Evolutionary conservation across 495 filamentous ascomycete genomes (phyloP), one percentile per base, ranked within the genome.

Genomic region (Staphylotrichum longicolle): DNA sequence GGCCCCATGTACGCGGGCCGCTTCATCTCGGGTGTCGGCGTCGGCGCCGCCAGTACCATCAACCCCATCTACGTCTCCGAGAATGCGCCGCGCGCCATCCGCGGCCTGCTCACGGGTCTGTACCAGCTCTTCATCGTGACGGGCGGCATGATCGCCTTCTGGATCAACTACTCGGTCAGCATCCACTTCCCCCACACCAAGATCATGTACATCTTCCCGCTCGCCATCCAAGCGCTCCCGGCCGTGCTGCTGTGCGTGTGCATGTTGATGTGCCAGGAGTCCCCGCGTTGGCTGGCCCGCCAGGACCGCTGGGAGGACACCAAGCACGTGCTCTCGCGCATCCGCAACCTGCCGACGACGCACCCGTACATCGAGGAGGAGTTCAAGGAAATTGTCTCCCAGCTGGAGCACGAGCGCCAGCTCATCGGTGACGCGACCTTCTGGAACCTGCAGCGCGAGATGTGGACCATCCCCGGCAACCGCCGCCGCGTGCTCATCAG

Each of bases 261-360:
- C 64, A 80, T 83, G 74, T 69, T 80, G 47, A 75, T 75, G 33
- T 82, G 78, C 71, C 85, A 87, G 48, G 88, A 91, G 66, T 87
- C 85, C 4, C 88, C 88, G 6, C 81, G 88, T 40, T 91, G 84
- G 79, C 81, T 91, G 14, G 87, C 87, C 8, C 82, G 83, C 52
- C 79, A 82, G 64, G 87, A 89, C 68, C 77, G 82, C 39, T 90
- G 87, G 86, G 88, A 91, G 66, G 80, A 85, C 44, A 84, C 86
- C 14, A 81, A 80, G 54, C 58, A 56, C 0, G 81, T 84, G 3
- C 79, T 90, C 30, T 72, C 74, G 15, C 75, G 76, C 47, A 81
- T 88, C 47, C 83, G 87, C 44, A 75, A 81, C 65, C 74, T 83
- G 4, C 77, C 85, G 0, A 54, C 76, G 0, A 75, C 79, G 10